These are phyloP conservation scores for Suaeda aralocaspica DNA, from an alignment of 148 eudicot species.

Conservation along the genomic window DNA sequence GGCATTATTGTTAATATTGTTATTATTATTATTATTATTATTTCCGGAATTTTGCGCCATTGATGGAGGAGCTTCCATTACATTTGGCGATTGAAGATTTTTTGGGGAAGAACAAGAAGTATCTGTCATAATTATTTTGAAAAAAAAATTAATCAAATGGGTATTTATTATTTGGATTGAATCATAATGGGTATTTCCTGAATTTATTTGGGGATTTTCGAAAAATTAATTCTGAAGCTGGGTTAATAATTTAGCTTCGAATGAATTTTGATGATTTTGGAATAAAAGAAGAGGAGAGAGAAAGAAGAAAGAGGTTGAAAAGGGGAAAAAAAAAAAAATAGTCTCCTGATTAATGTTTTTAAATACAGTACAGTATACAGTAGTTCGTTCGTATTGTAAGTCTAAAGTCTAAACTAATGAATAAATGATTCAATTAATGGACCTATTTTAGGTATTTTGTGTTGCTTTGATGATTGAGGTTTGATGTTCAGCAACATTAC, in stretches of 20 bases:
- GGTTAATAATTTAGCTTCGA: no score
- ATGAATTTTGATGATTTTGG: not conserved
- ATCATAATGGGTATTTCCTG: conserved; percentile 19
- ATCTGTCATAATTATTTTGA: conserved; percentile 39
- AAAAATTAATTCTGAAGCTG: no score
- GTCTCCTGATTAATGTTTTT: no score
- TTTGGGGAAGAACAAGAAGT: conserved; percentile 39
- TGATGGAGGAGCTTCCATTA: conserved; percentile 28
- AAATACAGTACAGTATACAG: no score
- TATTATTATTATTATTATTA: conserved; percentile 12
- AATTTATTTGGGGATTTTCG: not conserved
- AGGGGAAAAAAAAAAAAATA: not conserved
- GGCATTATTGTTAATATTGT: no score
- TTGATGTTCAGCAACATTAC: no score
- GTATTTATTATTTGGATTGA: conserved; percentile 10
- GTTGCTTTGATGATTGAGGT: no score
- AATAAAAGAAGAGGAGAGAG: not conserved
- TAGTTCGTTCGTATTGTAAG: no score
- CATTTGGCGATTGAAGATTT: conserved; percentile 40
- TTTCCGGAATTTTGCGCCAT: conserved; percentile 26
- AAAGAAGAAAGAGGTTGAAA: not conserved
- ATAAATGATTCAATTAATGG: no score
- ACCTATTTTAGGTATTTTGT: no score
- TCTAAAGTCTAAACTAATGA: no score
- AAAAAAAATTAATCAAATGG: not conserved